These are phyloP conservation scores for Boletus patriciae DNA, from an alignment of 768 basidiomycete genomes.

Conservation along the genomic window DNA sequence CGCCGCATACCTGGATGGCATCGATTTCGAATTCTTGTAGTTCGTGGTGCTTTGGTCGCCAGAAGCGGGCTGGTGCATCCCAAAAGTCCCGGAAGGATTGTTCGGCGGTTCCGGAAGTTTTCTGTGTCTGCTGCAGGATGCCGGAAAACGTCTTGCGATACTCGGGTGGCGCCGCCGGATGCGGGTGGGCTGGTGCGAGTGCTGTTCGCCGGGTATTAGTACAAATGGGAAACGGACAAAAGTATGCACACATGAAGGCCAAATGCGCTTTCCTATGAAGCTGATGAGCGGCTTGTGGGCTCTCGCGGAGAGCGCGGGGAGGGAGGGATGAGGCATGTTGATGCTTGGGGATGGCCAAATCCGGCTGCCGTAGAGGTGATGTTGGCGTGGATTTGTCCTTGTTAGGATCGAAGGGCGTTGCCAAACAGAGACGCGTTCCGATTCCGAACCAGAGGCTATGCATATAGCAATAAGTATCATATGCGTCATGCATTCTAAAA, in stretches of 20 bases:
- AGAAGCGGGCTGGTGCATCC: slow-evolving; percentile 64
- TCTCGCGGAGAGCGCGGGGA: slow-evolving; percentile 40
- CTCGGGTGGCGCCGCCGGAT: slow-evolving; percentile 69
- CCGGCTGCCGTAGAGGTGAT: not conserved
- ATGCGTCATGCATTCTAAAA: not conserved
- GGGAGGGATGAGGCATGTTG: slow-evolving; percentile 35
- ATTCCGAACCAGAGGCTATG: slow-evolving; percentile 18
- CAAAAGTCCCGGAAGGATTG: slow-evolving; percentile 52
- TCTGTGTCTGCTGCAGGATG: slow-evolving; percentile 39
- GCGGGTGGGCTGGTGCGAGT: slow-evolving; percentile 46
- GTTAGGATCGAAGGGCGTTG: slow-evolving; percentile 20
- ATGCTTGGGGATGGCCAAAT: not conserved
- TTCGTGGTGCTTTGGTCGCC: slow-evolving; percentile 49
- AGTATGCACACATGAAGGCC: slow-evolving; percentile 43
- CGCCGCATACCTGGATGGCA: slow-evolving; percentile 58
- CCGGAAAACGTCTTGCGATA: slow-evolving; percentile 50
- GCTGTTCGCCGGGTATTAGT: slow-evolving; percentile 33
- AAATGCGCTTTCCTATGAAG: slow-evolving; percentile 59
- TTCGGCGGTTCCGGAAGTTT: not conserved
- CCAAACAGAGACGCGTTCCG: slow-evolving; percentile 18
- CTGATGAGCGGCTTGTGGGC: slow-evolving; percentile 60
- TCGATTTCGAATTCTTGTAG: slow-evolving; percentile 62
- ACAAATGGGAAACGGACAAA: not conserved
- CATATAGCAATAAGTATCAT: not conserved
- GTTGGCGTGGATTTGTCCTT: slow-evolving; percentile 20